These are phyloP conservation scores for Globisporangium paroecandrum DNA, from an alignment of 352 stramenopile genomes.

Conservation along the genomic window DNA sequence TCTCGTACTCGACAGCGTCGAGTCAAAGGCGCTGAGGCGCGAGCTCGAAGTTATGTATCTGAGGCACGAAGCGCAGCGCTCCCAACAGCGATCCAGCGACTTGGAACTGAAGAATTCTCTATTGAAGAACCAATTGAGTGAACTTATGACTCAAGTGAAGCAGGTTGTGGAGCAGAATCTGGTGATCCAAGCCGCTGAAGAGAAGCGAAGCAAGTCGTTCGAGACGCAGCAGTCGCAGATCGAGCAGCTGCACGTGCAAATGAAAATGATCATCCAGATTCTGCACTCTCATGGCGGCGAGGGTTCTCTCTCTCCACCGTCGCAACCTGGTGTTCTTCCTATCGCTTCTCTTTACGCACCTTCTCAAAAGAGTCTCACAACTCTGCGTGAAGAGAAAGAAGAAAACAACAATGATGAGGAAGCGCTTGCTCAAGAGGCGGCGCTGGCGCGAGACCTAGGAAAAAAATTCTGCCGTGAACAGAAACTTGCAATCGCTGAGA, in stretches of 20 bases:
- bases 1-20: constrained; percentile 47
- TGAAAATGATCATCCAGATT: constrained; percentile 48
- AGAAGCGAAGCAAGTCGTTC: background rate
- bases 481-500: constrained; percentile 40
- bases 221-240: constrained; percentile 29
- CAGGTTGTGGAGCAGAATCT: background rate
- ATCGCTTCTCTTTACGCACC: background rate
- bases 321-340: background rate
- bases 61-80: constrained; percentile 26
- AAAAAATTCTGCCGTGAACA: constrained; percentile 50
- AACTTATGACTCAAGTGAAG: constrained; percentile 5
- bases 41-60: constrained; percentile 63
- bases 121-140: background rate
- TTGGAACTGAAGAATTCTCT: background rate
- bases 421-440: constrained; percentile 47
- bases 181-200: background rate
- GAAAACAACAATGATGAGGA: constrained; percentile 20
- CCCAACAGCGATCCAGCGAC: background rate
- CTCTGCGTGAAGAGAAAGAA: background rate
- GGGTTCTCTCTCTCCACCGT: background rate
- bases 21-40: constrained; percentile 40
- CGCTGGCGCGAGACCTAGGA: constrained; percentile 56
- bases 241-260: constrained; percentile 58
- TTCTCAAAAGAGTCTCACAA: background rate
- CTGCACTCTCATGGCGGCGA: constrained; percentile 21